phyloP scores from a whole-genome alignment of 169 alveolate species.

The Babesia sp. region DNA sequence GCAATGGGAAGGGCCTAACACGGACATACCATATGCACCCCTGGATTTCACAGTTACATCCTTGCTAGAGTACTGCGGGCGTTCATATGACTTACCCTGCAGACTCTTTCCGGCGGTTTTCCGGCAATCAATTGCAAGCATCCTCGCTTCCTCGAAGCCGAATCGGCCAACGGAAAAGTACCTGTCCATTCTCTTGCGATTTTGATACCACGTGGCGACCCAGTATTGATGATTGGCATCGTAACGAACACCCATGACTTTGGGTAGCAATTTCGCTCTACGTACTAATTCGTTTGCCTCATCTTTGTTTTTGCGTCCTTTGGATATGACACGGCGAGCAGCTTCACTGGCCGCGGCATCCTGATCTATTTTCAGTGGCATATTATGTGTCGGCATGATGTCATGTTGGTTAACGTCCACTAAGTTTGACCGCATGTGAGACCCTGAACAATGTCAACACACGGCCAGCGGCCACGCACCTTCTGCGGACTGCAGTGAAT shows the following conservation, averaged over 20 bases:
- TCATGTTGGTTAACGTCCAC: conserved; percentile 47
- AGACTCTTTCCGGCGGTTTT: conserved; percentile 68
- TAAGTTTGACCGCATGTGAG: conserved; percentile 35
- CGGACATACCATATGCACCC: conserved; percentile 23
- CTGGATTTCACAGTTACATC: conserved; percentile 29
- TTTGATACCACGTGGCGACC: conserved; percentile 80
- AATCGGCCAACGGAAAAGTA: conserved; percentile 77
- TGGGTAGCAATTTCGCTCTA: conserved; percentile 71
- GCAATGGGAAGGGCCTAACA: not conserved
- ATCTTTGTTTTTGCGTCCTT: conserved; percentile 66
- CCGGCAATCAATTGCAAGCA: conserved; percentile 76
- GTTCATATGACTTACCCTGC: conserved; percentile 66
- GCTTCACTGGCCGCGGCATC: conserved; percentile 30
- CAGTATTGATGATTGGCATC: conserved; percentile 78
- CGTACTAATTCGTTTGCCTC: conserved; percentile 72
- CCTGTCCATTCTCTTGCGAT: conserved; percentile 75
- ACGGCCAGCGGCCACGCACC: not conserved
- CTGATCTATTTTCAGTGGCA: conserved; percentile 34
- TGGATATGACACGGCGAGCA: conserved; percentile 51
- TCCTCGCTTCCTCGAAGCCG: conserved; percentile 78
- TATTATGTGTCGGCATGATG: conserved; percentile 36
- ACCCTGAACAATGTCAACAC: not conserved
- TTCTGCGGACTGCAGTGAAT: conserved; percentile 19
- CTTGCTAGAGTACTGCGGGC: conserved; percentile 48
- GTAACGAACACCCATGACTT: conserved; percentile 79